Evolutionary conservation across 2,329 filamentous ascomycete species (phyloP), one percentile per base, ranked within the genome.

Genomic region (Aspergillus terreus): DNA sequence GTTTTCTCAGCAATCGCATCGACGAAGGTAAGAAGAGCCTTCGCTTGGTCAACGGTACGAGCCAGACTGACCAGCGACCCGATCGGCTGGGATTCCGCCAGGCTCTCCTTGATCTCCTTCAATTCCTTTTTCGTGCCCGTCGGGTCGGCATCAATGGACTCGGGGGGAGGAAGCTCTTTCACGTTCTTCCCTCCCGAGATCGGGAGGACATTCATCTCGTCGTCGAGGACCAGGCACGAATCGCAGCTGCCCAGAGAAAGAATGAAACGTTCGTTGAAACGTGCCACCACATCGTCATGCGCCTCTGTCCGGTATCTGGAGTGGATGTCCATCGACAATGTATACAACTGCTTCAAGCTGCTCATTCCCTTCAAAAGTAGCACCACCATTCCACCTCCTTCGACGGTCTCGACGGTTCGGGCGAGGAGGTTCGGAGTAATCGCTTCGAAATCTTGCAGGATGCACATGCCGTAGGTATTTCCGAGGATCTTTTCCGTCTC

Each of bases 401-500:
- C 92, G 4, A 99, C 95, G 0, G 95, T 99, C 75, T 99, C 95
- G 61, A 99, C 90, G 1, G 92, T 96, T 56, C 92, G 84, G 19
- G 94, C 94, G 30, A 99, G 82, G 58, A 96, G 81, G 68, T 99
- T 99, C n/a, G 94, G 94, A 9, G 94, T 99, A 61, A 99, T 83
- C 38, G 92, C 94, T 73, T 99, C 94, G 64, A 99, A 99, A 68
- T 99, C 94, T 72, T 99, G 94, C 61, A 99, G 76, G 58, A 99
- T 95, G 71, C 91, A 96, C 90, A 96, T 96, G 68, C 92, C 92
- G 68, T 94, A 99, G 41, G 94, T 99, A 71, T 97, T 95, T 70
- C 94, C 94, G 51, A 97, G 75, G 67, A 99, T 96, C 79, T 96
- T 97, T 66, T 99, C 94, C 25, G 94, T 97, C 77, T 99, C 94